Conservation (phyloP, 2,329 filamentous ascomycete species). For the Nemania abortiva region DNA sequence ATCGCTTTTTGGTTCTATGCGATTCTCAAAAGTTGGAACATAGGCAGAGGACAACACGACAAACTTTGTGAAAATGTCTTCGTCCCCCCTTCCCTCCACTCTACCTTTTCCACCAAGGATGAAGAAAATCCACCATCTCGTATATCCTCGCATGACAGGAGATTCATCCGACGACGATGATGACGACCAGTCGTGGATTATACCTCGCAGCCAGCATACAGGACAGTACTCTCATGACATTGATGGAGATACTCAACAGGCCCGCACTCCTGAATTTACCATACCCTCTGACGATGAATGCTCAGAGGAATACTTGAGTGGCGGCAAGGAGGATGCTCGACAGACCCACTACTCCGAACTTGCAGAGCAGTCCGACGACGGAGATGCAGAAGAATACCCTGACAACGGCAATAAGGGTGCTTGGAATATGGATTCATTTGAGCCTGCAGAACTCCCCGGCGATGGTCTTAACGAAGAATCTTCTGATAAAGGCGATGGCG, state of each 20-base stretch:
- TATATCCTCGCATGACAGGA: background rate
- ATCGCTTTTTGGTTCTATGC: background rate
- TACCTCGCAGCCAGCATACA: no score
- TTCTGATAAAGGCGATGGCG: no score
- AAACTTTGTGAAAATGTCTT: background rate
- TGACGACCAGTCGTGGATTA: no score
- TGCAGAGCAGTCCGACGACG: background rate
- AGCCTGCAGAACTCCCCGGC: no score
- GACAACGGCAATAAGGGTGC: background rate
- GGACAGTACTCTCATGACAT: no score
- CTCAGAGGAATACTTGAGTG: no score
- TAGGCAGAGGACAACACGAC: background rate
- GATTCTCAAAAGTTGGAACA: background rate
- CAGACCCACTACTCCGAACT: background rate
- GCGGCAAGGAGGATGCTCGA: no score
- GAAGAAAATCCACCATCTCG: background rate
- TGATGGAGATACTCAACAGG: no score
- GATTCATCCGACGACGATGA: background rate
- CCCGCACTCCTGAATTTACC: no score
- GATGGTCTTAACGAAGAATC: no score
- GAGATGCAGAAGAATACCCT: background rate
- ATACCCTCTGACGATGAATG: no score
- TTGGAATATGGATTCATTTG: no score
- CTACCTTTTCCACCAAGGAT: background rate
- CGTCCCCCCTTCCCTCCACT: background rate